Conservation (phyloP, 805 yeast genomes). For the Nakazawaea wickerhamii region DNA sequence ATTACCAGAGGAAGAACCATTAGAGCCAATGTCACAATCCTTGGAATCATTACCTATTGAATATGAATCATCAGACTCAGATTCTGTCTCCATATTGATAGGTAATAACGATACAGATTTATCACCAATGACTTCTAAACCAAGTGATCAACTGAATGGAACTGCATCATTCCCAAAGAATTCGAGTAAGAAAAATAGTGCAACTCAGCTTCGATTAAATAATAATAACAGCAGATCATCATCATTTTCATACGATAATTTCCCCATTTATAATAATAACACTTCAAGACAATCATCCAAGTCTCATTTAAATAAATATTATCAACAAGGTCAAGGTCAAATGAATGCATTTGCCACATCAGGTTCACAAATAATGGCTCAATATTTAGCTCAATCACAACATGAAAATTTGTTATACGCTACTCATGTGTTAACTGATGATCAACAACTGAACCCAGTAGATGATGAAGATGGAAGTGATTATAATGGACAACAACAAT, state of each 20-base stretch:
- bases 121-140: slow-evolving; percentile 3
- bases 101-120: slow-evolving; percentile 6
- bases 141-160: background rate
- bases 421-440: slow-evolving; percentile 15
- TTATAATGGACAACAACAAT: background rate
- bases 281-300: slow-evolving; percentile 11
- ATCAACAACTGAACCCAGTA: background rate
- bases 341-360: slow-evolving; percentile 27
- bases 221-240: slow-evolving; percentile 12
- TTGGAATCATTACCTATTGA: slow-evolving; percentile 1
- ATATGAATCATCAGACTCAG: slow-evolving; percentile 9
- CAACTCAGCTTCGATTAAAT: slow-evolving; percentile 5
- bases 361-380: slow-evolving; percentile 76
- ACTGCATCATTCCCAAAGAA: background rate
- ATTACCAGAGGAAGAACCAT: background rate
- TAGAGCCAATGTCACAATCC: background rate
- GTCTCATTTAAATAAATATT: slow-evolving; percentile 7
- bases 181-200: slow-evolving; percentile 7
- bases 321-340: slow-evolving; percentile 8
- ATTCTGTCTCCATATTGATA: slow-evolving; percentile 11
- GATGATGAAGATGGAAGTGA: slow-evolving; percentile 1
- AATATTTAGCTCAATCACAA: slow-evolving; percentile 67
- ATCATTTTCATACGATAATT: slow-evolving; percentile 8
- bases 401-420: slow-evolving; percentile 51
- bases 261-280: slow-evolving; percentile 1